These are phyloP conservation scores for Scedosporium apiospermum DNA, from an alignment of 2,329 filamentous ascomycete species.

Conservation along the genomic window DNA sequence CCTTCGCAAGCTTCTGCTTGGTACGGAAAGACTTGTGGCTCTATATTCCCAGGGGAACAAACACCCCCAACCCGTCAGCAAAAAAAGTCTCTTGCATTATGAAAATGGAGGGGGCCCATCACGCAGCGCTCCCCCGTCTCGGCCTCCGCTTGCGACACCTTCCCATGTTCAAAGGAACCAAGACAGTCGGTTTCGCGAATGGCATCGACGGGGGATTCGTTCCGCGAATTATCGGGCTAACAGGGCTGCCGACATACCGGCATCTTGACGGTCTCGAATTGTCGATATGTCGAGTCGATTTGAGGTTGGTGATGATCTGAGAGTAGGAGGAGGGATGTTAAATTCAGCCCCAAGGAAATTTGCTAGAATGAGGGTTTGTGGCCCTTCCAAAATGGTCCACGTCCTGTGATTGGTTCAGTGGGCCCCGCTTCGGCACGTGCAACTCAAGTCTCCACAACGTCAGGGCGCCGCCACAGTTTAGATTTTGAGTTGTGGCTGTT, in stretches of 20 bases:
- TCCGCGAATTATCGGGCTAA: not conserved
- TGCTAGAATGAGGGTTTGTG: conserved; percentile 8
- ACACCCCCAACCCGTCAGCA: not conserved
- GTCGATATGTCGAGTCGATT: conserved; percentile 5
- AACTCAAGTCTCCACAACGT: not conserved
- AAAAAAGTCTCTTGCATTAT: not conserved
- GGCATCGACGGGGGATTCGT: not conserved
- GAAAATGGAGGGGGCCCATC: not conserved
- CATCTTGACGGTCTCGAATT: conserved; percentile 25
- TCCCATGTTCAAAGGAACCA: not conserved
- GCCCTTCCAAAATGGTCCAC: not conserved
- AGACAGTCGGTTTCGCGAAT: not conserved
- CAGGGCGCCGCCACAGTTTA: not conserved
- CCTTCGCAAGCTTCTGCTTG: conserved; percentile 99
- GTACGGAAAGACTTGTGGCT: conserved; percentile 99
- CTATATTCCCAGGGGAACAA: conserved; percentile 35
- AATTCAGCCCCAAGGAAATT: conserved; percentile 6
- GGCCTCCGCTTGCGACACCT: not conserved
- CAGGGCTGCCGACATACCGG: conserved; percentile 22
- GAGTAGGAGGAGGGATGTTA: conserved; percentile 2
- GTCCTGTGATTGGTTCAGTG: not conserved
- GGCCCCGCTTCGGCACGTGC: conserved; percentile 2
- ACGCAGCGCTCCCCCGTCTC: not conserved
- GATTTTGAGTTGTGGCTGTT: not conserved
- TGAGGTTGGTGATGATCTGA: conserved; percentile 2